Percentiles rank a stretch among this genome's conserved stretches.
These are phyloP conservation scores for Chalciporus pseudorubinellus DNA, from an alignment of 768 basidiomycete genomes.

Conservation along the genomic window DNA sequence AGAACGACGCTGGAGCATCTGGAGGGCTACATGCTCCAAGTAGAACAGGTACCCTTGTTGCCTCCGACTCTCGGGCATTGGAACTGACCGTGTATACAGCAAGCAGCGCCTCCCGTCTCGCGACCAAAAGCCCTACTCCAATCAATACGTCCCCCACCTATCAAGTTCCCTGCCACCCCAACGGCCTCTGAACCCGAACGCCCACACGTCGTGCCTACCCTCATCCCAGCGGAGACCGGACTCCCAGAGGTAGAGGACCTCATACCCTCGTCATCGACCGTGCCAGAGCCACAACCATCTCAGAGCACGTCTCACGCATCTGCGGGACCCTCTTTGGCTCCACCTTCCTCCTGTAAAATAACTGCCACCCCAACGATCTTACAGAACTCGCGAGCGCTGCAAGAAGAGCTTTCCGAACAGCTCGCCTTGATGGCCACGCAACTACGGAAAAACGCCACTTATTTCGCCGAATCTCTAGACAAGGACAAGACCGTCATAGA, in stretches of 20 bases:
- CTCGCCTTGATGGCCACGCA: conserved; percentile 85
- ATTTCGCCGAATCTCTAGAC: conserved; percentile 70
- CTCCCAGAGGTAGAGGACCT: conserved; percentile 30
- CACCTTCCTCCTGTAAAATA: conserved; percentile 34
- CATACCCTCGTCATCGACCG: conserved; percentile 36
- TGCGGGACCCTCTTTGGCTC: conserved; percentile 25
- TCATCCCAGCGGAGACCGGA: conserved; percentile 24
- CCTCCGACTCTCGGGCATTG: too few relatives aligned
- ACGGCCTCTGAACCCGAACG: conserved; percentile 1
- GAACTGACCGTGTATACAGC: conserved; percentile 29
- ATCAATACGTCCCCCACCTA: conserved; percentile 44
- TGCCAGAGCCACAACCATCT: conserved; percentile 12
- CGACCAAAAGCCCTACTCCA: conserved; percentile 53
- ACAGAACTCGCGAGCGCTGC: conserved; percentile 59
- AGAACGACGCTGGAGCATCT: conserved; percentile 52
- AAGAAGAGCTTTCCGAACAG: conserved; percentile 72
- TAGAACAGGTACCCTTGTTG: conserved; percentile 46
- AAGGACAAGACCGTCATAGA: conserved; percentile 74
- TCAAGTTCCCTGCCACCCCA: conserved; percentile 5
- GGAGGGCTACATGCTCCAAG: conserved; percentile 49
- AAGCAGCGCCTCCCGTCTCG: conserved; percentile 37
- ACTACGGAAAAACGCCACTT: conserved; percentile 77
- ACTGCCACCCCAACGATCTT: conserved; percentile 40
- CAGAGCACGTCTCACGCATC: conserved; percentile 11
- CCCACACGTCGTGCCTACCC: conserved; percentile 18